Evolutionary conservation across 2,329 filamentous ascomycete species (phyloP), one percentile per base, ranked within the genome.

Genomic region (Sclerotinia nivalis): DNA sequence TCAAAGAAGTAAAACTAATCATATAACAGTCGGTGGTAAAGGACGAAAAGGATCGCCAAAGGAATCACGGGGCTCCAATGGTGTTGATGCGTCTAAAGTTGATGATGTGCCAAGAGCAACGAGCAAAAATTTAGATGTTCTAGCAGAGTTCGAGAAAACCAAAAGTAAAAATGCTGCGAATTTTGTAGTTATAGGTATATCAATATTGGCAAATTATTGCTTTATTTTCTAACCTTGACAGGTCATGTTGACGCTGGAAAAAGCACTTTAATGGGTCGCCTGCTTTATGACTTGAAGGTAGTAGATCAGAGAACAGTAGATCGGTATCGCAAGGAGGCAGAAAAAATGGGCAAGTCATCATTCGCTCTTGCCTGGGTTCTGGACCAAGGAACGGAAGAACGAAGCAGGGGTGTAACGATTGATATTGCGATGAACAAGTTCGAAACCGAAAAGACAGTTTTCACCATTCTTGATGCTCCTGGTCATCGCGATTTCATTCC

Each of bases 231-330:
- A 59, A 75, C 52, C 47, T 28, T 72, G 4, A 69, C 78, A 93
- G 93, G 96, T 20, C 96, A 99, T 79, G 96, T 99, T 69, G 96
- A 99, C 80, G 95, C 96, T 66, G 96, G 96, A 66, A 99, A 99
- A 81, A 97, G 93, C 79, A 99, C 96, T 8, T 85, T 99, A 50
- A 98, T 99, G 95, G 96, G 95, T 0, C 89, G 96, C n/a, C 81
- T 99, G 40, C 83, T 99, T 7, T 89, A 95, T 55, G 96, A 99
- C 75, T 86, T 97, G 54, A 91, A 94, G 71, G 91, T 94, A 37
- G 89, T 99, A 9, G 92, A 97, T 74, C 89, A 97, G 78, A 86
- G 94, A 71, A 95, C 94, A 0, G 86, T 99, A 71, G 93, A 97
- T 69, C 95, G 91, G 78, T 94, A 96, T 75, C 88, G 90, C 28